These are phyloP conservation scores for Arthrobotrys sphaeroides DNA, from an alignment of 2,329 filamentous ascomycete genomes.

Conservation along the genomic window DNA sequence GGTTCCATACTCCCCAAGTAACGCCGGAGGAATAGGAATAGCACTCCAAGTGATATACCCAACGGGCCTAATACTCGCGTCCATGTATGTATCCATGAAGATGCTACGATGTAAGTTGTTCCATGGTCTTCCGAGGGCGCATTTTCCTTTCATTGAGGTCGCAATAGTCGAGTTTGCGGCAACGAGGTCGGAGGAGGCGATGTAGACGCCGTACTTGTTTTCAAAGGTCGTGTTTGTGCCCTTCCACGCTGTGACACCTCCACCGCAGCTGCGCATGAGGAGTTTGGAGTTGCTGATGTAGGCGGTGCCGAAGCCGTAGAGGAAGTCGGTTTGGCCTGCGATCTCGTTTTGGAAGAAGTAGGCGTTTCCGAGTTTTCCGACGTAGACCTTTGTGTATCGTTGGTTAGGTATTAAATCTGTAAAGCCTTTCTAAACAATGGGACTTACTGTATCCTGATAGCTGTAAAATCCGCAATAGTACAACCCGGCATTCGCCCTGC, in stretches of 20 bases:
- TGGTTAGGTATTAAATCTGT: not conserved
- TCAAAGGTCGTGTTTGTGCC: slow-evolving; percentile 72
- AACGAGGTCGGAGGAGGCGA: slow-evolving; percentile 67
- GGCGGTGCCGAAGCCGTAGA: slow-evolving; percentile 74
- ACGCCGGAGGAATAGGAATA: slow-evolving; percentile 64
- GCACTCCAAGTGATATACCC: slow-evolving; percentile 69
- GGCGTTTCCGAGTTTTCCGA: slow-evolving; percentile 73
- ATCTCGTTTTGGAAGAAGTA: slow-evolving; percentile 72
- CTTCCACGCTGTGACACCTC: slow-evolving; percentile 72
- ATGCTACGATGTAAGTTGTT: slow-evolving; percentile 69
- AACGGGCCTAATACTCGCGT: slow-evolving; percentile 65
- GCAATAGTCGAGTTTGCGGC: slow-evolving; percentile 67
- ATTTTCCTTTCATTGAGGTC: slow-evolving; percentile 61
- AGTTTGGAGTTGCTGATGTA: slow-evolving; percentile 69
- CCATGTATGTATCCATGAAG: slow-evolving; percentile 68
- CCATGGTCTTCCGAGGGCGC: slow-evolving; percentile 72
- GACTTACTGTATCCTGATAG: slow-evolving; percentile 71
- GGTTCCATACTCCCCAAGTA: slow-evolving; percentile 68
- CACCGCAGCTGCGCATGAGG: slow-evolving; percentile 70
- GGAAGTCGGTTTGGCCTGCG: slow-evolving; percentile 74
- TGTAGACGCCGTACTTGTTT: slow-evolving; percentile 75
- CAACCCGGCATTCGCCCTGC: slow-evolving; percentile 73
- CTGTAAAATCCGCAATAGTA: slow-evolving; percentile 74
- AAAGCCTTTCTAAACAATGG: not conserved
- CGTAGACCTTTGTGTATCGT: slow-evolving; percentile 66